Base-by-base conservation (phyloP, 345 rosid species). In the Arabis alpina region DNA sequence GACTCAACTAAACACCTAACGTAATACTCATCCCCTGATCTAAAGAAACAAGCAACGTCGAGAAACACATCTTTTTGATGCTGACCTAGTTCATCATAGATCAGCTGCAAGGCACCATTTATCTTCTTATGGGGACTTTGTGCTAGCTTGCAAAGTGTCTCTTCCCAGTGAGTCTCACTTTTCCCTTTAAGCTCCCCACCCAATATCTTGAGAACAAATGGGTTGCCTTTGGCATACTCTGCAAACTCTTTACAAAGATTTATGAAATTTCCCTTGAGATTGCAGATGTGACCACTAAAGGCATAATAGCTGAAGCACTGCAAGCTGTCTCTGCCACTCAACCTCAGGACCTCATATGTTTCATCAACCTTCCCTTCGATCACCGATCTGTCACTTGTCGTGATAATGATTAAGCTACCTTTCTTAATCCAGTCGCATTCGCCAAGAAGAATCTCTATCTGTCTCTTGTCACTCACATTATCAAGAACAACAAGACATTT, bases 41-140 rank as follows among this genome's bases (percentile, higher is more conserved):
- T 75, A 11, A 78, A 79, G 69, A 80, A 80, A 57, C 79, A 76
- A 0, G 82, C 82, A 1, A 83, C 43, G 12, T 81, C 85, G 0
- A 79, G 74, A 64, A 83, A 83, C 2, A 71, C 44, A 12, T 27
- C 45, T 66, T 79, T 55, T 4, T 68, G 57, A 32, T 0, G 10
- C 36, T 5, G 13, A 6, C 57, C 0, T 1, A 83, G 62, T 11
- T 27, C 72, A 61, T 79, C 68, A 8, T 61, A 81, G 41, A 85
- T 79, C 30, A 60, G 55, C 48, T 1, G 66, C 43, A 81, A 48
- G 3, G 65, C 10, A 12, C 10, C 8, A 2, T 4, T 25, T 34
- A 83, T 77, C 6, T 4, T 48, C 14, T 27, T 14, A 9, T 68
- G 13, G 30, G 74, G 76, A 48, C 43, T 37, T 41, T 27, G 34